Percentiles rank a stretch among this genome's conserved stretches.
phyloP scores from a whole-genome alignment of 2,329 filamentous ascomycete genomes.

The Neopestalotiopsis sp. region DNA sequence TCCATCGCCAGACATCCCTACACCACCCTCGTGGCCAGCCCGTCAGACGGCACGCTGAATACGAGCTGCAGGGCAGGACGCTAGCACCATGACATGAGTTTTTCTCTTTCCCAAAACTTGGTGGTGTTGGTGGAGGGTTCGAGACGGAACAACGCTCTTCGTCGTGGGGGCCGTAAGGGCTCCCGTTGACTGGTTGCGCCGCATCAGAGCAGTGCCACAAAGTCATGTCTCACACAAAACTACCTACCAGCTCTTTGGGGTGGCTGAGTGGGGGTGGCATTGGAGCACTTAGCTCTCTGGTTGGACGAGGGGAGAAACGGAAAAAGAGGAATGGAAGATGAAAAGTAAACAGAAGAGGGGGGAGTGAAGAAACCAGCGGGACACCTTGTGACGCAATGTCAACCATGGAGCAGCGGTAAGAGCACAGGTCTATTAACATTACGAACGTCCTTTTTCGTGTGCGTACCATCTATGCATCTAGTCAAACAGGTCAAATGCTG shows the following conservation, averaged over 20 bases:
- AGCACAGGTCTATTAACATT: neutral
- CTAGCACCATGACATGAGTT: neutral
- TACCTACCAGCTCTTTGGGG: neutral
- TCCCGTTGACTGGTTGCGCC: neutral
- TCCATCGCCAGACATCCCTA: neutral
- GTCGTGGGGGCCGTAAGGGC: neutral
- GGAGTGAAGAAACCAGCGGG: too few species aligned
- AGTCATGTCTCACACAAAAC: neutral
- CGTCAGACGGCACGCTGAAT: neutral
- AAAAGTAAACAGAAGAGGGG: too few species aligned
- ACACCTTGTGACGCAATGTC: neutral
- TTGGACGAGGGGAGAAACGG: neutral
- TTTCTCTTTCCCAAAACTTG: neutral
- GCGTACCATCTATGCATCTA: neutral
- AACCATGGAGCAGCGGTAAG: neutral
- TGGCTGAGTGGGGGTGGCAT: neutral
- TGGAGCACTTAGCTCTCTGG: neutral
- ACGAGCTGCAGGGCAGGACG: neutral
- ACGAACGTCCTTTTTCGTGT: neutral
- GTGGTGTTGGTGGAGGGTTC: neutral
- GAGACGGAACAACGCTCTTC: neutral
- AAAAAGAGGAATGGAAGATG: neutral
- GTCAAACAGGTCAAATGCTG: neutral
- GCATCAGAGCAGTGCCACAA: neutral
- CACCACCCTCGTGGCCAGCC: neutral